Conservation (phyloP, 306 rosid species). For the Rubus parviflorus region DNA sequence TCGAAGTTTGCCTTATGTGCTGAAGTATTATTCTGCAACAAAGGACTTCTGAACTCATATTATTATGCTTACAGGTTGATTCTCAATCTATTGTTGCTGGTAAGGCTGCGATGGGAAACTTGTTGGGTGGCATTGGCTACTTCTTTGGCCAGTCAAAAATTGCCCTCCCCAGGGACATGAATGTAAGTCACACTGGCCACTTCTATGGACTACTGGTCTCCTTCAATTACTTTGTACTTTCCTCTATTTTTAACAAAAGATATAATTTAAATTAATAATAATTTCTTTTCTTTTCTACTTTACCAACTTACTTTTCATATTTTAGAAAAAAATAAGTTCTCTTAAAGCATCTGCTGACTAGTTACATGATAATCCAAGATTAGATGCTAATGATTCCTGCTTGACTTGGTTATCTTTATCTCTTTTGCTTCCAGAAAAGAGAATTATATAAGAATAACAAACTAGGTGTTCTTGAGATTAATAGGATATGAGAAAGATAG, state of each 20-base stretch:
- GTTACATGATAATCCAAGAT: not conserved
- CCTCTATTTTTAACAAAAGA: not conserved
- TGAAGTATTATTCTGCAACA: conserved; percentile 16
- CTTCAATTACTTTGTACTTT: not conserved
- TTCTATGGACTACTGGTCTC: not conserved
- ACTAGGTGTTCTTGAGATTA: not conserved
- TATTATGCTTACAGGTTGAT: conserved; percentile 66
- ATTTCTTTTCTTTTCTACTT: conserved; percentile 12
- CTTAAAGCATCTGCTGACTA: not conserved
- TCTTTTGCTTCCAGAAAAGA: not conserved
- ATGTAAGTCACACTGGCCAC: conserved; percentile 50
- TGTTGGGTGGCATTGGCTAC: conserved; percentile 95
- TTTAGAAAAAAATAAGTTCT: conserved; percentile 16
- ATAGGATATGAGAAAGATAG: not conserved
- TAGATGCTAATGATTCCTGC: not conserved
- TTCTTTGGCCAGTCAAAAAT: conserved; percentile 93
- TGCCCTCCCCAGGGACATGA: conserved; percentile 43
- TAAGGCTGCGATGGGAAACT: conserved; percentile 84
- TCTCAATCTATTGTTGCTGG: conserved; percentile 68
- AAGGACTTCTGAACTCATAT: conserved; percentile 28
- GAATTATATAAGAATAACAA: not conserved
- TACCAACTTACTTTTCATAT: not conserved
- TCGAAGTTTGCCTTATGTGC: conserved; percentile 18
- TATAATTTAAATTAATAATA: not conserved
- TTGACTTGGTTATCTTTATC: not conserved